phyloP scores from a whole-genome alignment of 2,329 filamentous ascomycete genomes.

The Saccharata proteae region DNA sequence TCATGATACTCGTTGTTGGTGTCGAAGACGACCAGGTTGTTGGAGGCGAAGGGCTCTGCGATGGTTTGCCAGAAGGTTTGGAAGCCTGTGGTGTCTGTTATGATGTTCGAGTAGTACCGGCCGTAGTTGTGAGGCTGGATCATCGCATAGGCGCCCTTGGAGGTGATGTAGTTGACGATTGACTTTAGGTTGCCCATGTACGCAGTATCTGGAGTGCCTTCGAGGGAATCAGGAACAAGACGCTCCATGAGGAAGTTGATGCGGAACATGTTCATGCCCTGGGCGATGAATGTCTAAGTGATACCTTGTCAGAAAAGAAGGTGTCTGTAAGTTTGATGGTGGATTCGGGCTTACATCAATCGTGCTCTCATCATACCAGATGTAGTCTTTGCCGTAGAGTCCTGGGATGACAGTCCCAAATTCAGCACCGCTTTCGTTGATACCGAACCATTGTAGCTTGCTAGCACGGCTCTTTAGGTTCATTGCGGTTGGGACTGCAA shows the following conservation, averaged over 20 bases:
- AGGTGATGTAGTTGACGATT: slow-evolving; percentile 35
- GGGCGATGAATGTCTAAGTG: slow-evolving; percentile 34
- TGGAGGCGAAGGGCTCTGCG: slow-evolving; percentile 27
- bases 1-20: slow-evolving; percentile 37
- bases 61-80: slow-evolving; percentile 33
- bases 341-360: slow-evolving; percentile 21
- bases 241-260: slow-evolving; percentile 49
- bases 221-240: slow-evolving; percentile 37
- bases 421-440: slow-evolving; percentile 50
- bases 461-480: no score
- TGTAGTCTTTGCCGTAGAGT: slow-evolving; percentile 47
- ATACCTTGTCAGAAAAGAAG: no score
- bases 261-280: slow-evolving; percentile 46
- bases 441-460: slow-evolving; percentile 27
- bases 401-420: slow-evolving; percentile 50
- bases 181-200: slow-evolving; percentile 33
- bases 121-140: slow-evolving; percentile 41
- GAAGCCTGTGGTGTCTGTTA: slow-evolving; percentile 30
- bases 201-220: slow-evolving; percentile 28
- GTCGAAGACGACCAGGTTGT: slow-evolving; percentile 33
- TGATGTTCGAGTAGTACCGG: slow-evolving; percentile 35
- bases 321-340: no score
- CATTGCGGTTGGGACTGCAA: no score
- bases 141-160: slow-evolving; percentile 36
- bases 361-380: slow-evolving; percentile 43